Evolutionary conservation across 768 basidiomycete genomes (phyloP), one percentile per base, ranked within the genome.

Genomic region (Boletus rubropictus): DNA sequence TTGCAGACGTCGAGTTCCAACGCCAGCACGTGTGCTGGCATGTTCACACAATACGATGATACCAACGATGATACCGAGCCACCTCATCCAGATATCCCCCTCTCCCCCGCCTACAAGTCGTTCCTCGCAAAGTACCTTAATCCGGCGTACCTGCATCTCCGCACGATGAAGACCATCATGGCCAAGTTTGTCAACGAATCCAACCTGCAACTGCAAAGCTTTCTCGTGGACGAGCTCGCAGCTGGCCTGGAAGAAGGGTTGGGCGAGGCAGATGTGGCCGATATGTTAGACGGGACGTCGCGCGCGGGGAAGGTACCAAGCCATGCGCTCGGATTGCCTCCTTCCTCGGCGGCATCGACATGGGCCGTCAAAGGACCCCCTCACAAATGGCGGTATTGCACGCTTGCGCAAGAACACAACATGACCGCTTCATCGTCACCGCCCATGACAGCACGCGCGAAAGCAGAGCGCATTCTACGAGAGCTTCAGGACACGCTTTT

Each of bases 381-480:
- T 24, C 92, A 94, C 65, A 92, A 94, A 64, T 90, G 89, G 78
- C 89, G 95, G 28, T 97, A 93, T 72, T 86, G 88, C 65, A 74
- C 77, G 3, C 81, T 94, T 22, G 37, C 24, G 9, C 39, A 49
- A 15, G 48, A 40, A 8, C 17, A 33, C 17, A 42, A 47, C 4
- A 3, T 31, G 14, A 27, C 7, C 18, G 35, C 35, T 2, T 37
- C 37, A 3, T 24, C 56, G 0, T 41, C 51, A 5, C 18, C 49
- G 1, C 7, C 40, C 7, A 7, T 27, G 12, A 33, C 50, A 3
- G 52, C 55, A 17, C 59, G 59, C 18, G 39, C 38, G 0, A 50
- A 46, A 22, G 61, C 59, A 2, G 58, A 64, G 25, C 8, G 9
- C 22, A 46, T 62, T 10, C 35, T 68, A 29, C 62, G 60, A 20